A percentile compares a stretch with the other conserved stretches of the same genome.
Conservation (phyloP, 2,329 filamentous ascomycete species). For the Pseudogymnoascus sp. region DNA sequence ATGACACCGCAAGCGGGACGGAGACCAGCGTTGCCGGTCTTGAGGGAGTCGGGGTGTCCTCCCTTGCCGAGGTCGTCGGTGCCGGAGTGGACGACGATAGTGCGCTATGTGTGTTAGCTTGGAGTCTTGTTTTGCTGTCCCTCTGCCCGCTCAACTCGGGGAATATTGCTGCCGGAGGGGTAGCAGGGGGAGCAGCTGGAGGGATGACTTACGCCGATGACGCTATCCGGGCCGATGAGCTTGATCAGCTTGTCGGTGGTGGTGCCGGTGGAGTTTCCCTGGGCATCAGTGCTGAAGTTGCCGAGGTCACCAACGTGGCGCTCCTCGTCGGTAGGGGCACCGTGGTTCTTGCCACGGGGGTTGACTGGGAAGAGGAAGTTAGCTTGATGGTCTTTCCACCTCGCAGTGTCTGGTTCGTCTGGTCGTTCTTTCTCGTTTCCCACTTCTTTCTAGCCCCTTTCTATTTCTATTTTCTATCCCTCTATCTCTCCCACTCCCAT, state of each 20-base stretch:
- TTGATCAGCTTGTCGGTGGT: slow-evolving; percentile 77
- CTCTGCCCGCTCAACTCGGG: not conserved
- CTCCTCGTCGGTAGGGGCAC: slow-evolving; percentile 69
- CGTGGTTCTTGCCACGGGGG: slow-evolving; percentile 86
- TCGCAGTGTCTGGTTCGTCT: not conserved
- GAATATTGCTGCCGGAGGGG: not conserved
- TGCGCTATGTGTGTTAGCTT: slow-evolving; percentile 52
- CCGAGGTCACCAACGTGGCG: slow-evolving; percentile 97
- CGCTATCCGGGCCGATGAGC: slow-evolving; percentile 90
- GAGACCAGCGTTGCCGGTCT: slow-evolving; percentile 90
- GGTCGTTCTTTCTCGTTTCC: not conserved
- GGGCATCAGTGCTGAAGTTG: slow-evolving; percentile 90
- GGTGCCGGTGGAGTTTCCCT: slow-evolving; percentile 82
- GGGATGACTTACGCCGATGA: slow-evolving; percentile 66
- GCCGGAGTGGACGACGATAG: slow-evolving; percentile 86
- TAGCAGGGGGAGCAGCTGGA: not conserved
- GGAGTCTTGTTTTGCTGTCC: slow-evolving; percentile 10
- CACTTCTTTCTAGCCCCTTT: not conserved
- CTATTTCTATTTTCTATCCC: no score
- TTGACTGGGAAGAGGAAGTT: slow-evolving; percentile 59
- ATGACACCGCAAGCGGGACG: slow-evolving; percentile 97
- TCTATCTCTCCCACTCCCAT: slow-evolving; percentile 7
- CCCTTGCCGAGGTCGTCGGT: slow-evolving; percentile 96
- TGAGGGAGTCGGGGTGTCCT: slow-evolving; percentile 87
- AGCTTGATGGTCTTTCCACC: slow-evolving; percentile 9